Evolutionary conservation across 75 land plant genomes (phyloP).

Genomic region (Picea sitchensis): DNA sequence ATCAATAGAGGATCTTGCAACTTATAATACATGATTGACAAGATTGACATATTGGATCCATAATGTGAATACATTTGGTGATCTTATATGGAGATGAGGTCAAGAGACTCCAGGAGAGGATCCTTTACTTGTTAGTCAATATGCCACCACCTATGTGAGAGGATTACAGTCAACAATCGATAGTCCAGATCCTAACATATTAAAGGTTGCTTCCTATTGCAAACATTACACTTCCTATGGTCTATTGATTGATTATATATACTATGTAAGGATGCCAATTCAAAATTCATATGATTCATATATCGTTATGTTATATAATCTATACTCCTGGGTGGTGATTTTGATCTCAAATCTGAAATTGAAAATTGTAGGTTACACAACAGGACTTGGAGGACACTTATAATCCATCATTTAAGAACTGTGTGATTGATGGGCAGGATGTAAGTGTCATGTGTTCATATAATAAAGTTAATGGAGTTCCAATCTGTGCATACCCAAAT

Average conservation of each 20-base stretch:
- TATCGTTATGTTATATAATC: no score
- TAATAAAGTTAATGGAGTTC: no score
- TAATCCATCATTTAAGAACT: constrained; percentile 69
- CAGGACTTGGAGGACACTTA: constrained; percentile 10
- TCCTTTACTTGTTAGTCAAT: constrained; percentile 31
- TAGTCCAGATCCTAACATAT: constrained; percentile 22
- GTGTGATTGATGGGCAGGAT: constrained; percentile 73
- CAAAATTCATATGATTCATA: no score
- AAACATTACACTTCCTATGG: constrained; percentile 20
- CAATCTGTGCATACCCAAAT: no score
- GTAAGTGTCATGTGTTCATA: constrained; percentile 22
- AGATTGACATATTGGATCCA: constrained; percentile 93
- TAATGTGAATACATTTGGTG: constrained; percentile 74
- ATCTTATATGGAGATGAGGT: constrained; percentile 86
- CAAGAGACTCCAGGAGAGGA: constrained; percentile 34
- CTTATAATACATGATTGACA: constrained; percentile 70
- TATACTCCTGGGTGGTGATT: no score
- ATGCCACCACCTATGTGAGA: constrained; percentile 60
- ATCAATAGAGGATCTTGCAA: constrained; percentile 86
- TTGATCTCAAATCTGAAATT: no score
- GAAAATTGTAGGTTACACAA: no score
- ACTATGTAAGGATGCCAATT: background rate
- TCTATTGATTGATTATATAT: background rate
- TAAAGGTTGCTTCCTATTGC: constrained; percentile 86
- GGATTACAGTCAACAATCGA: constrained; percentile 52